These are phyloP conservation scores for Vitis cinerea DNA, from an alignment of 164 flowering plant species.

Conservation along the genomic window DNA sequence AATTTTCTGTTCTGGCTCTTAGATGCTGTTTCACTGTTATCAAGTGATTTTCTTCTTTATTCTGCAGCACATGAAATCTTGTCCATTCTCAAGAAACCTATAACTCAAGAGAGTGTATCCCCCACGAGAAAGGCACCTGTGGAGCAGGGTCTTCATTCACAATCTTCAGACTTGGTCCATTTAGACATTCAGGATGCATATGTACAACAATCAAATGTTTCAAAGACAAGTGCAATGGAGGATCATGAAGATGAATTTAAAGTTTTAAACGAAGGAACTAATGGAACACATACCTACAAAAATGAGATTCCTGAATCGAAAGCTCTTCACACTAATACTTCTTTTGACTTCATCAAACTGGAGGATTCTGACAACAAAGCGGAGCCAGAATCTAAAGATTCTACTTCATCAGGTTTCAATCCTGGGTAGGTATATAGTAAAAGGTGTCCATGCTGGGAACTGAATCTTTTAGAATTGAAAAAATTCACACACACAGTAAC, in stretches of 20 bases:
- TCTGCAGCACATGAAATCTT: constrained; percentile 62
- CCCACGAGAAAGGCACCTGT: constrained; percentile 4
- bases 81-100: constrained; percentile 56
- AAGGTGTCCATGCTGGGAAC: too few relatives aligned
- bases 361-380: not conserved
- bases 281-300: constrained; percentile 1
- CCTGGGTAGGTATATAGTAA: too few relatives aligned
- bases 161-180: constrained; percentile 23
- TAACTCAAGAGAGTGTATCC: constrained; percentile 9
- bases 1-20: not conserved
- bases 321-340: constrained; percentile 1
- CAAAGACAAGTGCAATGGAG: constrained; percentile 6
- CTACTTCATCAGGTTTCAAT: constrained; percentile 5
- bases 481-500: not conserved
- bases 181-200: constrained; percentile 19
- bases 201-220: constrained; percentile 10
- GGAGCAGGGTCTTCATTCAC: constrained; percentile 19
- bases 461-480: too few relatives aligned
- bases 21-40: not conserved
- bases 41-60: not conserved
- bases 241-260: constrained; percentile 10
- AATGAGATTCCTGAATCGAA: constrained; percentile 11
- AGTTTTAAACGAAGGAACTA: constrained; percentile 9
- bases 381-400: constrained; percentile 5
- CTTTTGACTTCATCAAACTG: constrained; percentile 8